These are phyloP conservation scores for Colletotrichum zoysiae DNA, from an alignment of 2,329 filamentous ascomycete species.

Conservation along the genomic window DNA sequence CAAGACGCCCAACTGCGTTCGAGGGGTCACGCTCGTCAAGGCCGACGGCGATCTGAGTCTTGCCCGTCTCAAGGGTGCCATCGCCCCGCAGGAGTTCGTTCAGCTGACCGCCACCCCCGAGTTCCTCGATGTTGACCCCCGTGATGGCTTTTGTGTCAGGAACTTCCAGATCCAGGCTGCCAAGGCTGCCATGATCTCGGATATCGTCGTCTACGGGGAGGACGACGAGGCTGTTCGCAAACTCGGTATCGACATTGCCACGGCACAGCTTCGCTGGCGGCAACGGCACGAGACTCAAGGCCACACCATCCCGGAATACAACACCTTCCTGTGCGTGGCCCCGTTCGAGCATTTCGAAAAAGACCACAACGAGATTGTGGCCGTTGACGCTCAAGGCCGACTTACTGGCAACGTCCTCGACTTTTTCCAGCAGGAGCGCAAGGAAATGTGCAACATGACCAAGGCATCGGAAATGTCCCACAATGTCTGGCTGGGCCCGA, in stretches of 20 bases:
- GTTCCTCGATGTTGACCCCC: constrained; percentile 88
- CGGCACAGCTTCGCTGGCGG: constrained; percentile 82
- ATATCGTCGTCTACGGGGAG: constrained; percentile 93
- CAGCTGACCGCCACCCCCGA: constrained; percentile 61
- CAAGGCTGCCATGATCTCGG: constrained; percentile 88
- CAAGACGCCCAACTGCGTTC: constrained; percentile 80
- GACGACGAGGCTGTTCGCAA: constrained; percentile 71
- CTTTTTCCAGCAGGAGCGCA: constrained; percentile 88
- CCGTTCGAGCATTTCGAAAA: constrained; percentile 80
- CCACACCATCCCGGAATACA: constrained; percentile 74
- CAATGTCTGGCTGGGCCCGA: constrained; percentile 93
- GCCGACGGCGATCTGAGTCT: constrained; percentile 82
- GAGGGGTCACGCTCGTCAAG: constrained; percentile 88
- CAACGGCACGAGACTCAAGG: constrained; percentile 70
- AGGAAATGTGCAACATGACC: constrained; percentile 96
- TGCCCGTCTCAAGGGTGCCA: constrained; percentile 86
- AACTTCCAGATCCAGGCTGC: constrained; percentile 97
- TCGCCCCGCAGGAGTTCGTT: constrained; percentile 85
- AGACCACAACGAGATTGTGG: constrained; percentile 76
- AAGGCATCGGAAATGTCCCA: constrained; percentile 87
- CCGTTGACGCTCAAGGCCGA: constrained; percentile 78
- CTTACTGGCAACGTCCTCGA: constrained; percentile 85
- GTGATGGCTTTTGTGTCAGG: constrained; percentile 91
- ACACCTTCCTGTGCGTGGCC: constrained; percentile 82
- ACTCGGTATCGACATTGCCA: constrained; percentile 76